phyloP scores from a whole-genome alignment of 2,329 filamentous ascomycete species.

The Apiospora malaysiana region DNA sequence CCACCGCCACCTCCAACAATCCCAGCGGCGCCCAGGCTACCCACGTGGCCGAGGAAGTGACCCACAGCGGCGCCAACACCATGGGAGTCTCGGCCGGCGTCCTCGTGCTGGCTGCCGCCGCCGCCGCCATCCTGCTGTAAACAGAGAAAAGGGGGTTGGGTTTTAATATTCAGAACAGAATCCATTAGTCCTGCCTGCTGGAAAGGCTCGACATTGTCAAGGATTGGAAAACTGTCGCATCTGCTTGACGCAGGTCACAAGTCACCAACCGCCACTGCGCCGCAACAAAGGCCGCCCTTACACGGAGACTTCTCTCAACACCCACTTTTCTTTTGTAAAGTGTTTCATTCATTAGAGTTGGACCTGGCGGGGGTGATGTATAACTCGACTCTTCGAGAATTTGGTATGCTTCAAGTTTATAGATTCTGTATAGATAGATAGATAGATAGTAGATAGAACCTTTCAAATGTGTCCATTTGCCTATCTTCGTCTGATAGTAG shows the following conservation, averaged over 20 bases:
- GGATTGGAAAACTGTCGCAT: background rate
- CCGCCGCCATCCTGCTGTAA: background rate
- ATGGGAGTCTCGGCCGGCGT: background rate
- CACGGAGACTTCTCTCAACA: conserved; percentile 17
- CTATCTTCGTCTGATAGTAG: background rate
- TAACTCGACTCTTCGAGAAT: background rate
- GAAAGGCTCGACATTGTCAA: background rate
- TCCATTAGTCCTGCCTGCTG: background rate
- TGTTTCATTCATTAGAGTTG: conserved; percentile 11
- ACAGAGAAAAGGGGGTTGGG: background rate
- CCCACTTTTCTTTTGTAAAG: conserved; percentile 13
- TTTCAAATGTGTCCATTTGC: background rate
- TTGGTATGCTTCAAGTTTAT: conserved; percentile 8
- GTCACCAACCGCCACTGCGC: background rate
- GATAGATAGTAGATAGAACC: background rate
- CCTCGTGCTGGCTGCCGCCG: background rate
- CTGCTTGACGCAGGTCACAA: background rate
- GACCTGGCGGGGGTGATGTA: background rate
- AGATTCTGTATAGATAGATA: background rate
- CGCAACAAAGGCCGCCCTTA: background rate
- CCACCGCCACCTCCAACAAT: background rate
- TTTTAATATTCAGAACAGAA: background rate
- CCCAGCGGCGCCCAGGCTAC: background rate
- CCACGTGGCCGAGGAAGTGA: background rate
- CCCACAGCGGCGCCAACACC: background rate